These are phyloP conservation scores for Gamarada debralockiae DNA, from an alignment of 495 filamentous ascomycete species.

Conservation along the genomic window DNA sequence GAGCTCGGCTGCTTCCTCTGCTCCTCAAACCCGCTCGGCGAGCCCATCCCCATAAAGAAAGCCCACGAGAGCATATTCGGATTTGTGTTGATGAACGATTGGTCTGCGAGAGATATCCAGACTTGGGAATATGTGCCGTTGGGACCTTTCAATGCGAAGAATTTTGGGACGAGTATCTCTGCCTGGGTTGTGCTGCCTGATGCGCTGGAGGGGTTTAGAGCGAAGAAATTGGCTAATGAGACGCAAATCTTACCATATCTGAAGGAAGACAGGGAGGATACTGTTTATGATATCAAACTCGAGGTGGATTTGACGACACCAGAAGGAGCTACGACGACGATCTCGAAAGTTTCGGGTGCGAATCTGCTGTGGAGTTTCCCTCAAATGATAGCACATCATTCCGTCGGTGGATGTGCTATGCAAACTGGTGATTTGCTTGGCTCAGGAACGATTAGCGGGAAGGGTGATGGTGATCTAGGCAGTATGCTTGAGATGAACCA, in stretches of 20 bases:
- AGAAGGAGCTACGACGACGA: slow-evolving; percentile 59
- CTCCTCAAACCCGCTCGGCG: slow-evolving; percentile 61
- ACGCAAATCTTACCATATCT: slow-evolving; percentile 66
- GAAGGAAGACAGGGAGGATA: slow-evolving; percentile 57
- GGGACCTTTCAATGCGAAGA: slow-evolving; percentile 88
- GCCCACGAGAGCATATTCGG: slow-evolving; percentile 83
- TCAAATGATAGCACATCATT: slow-evolving; percentile 93
- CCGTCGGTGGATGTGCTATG: slow-evolving; percentile 79
- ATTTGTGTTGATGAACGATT: slow-evolving; percentile 89
- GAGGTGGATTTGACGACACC: slow-evolving; percentile 65
- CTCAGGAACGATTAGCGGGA: slow-evolving; percentile 86
- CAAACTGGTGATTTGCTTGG: slow-evolving; percentile 80
- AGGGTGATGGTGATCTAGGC: slow-evolving; percentile 54
- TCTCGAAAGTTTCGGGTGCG: slow-evolving; percentile 58
- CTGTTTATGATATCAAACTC: slow-evolving; percentile 70
- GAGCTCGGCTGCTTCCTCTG: slow-evolving; percentile 84
- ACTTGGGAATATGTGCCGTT: slow-evolving; percentile 85
- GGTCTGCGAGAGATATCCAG: slow-evolving; percentile 90
- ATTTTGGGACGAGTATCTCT: slow-evolving; percentile 85
- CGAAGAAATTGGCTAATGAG: slow-evolving; percentile 57
- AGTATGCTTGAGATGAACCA: slow-evolving; percentile 79
- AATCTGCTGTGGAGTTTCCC: slow-evolving; percentile 89
- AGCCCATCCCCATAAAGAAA: slow-evolving; percentile 55
- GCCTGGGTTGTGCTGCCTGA: slow-evolving; percentile 87
- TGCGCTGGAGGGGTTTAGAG: slow-evolving; percentile 66